Base-by-base conservation (phyloP, 345 rosid species). In the Balakata baccata region DNA sequence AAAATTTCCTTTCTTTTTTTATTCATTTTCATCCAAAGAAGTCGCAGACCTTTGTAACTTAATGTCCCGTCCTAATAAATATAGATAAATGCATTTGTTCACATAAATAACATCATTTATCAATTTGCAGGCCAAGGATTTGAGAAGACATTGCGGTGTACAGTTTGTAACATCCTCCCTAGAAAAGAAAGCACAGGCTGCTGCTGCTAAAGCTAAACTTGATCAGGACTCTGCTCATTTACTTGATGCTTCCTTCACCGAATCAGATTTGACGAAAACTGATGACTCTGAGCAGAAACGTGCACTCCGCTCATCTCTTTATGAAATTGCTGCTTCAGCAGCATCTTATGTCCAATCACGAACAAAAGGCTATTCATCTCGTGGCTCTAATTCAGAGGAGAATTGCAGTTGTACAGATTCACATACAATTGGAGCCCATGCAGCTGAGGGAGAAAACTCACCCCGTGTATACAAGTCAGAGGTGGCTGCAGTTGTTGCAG, bases 241-340 rank as follows among this genome's bases (percentile, higher is more conserved):
- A 4, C 87, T 86, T 49, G 74, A 78, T 68, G 10, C 38, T 49
- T 56, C 79, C 9, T 18, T 71, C 4, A 17, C 41, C 34, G 66
- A 74, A 62, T 69, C 81, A 34, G 23, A 45, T 46, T 17, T 39
- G 1, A 60, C 25, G 57, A 70, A 58, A 52, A 49, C 62, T 0
- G 51, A 18, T 46, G 67, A 68, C 20, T 58, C 76, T 23, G 80
- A 81, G 59, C 75, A 75, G 74, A 86, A 75, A 70, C 72, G 68
- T 59, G 78, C 82, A n/a, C 66, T 77, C n/a, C 80, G 69, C 46
- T 80, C 92, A 39, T 78, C 82, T 45, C 84, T 87, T 64, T 88
- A 88, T 74, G 90, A 85, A 49, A 94, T 94, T 63, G 98, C 98
- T 70, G 98, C 95, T 81, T 92, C 98, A 8, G 97, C 97, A 43